Conservation (phyloP, 441 rosid species). For the Kokia cookei region DNA sequence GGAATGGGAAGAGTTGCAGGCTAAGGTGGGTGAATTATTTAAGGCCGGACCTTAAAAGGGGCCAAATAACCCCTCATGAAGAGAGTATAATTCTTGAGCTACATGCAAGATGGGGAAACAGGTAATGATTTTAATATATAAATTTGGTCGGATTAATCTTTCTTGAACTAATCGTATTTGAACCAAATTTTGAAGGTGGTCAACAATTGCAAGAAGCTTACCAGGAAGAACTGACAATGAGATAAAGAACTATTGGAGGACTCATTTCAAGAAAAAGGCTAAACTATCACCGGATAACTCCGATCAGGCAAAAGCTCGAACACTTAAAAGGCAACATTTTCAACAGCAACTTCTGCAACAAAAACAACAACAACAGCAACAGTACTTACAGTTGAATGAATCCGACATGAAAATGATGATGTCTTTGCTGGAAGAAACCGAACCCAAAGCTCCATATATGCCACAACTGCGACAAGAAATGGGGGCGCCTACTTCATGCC, state of each 20-base stretch:
- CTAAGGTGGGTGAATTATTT: slow-evolving; percentile 93
- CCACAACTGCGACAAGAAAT: slow-evolving; percentile 35
- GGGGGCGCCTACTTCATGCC: slow-evolving; percentile 1
- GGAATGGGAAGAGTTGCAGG: slow-evolving; percentile 94
- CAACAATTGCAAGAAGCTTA: slow-evolving; percentile 84
- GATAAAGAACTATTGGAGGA: slow-evolving; percentile 91
- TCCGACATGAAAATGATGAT: slow-evolving; percentile 52
- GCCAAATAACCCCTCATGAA: slow-evolving; percentile 86
- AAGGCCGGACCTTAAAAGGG: slow-evolving; percentile 95
- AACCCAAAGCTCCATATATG: slow-evolving; percentile 21
- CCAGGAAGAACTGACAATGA: slow-evolving; percentile 93
- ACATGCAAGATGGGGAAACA: slow-evolving; percentile 96
- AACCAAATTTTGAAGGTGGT: slow-evolving; percentile 46
- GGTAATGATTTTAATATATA: slow-evolving; percentile 25
- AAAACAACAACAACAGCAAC: slow-evolving; percentile 20
- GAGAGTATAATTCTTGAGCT: slow-evolving; percentile 75
- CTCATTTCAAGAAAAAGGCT: slow-evolving; percentile 85
- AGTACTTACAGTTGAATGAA: slow-evolving; percentile 37
- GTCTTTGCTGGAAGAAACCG: slow-evolving; percentile 52
- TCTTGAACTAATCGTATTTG: too few relatives aligned
- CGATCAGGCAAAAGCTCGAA: slow-evolving; percentile 38
- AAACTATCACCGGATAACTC: slow-evolving; percentile 37
- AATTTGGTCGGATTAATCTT: background rate
- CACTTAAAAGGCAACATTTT: slow-evolving; percentile 62
- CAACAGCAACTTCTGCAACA: slow-evolving; percentile 34